A percentile compares a stretch with the other conserved stretches of the same genome.
Evolutionary conservation across 169 alveolate species (phyloP).

Genomic region (Miamiensis avidus): DNA sequence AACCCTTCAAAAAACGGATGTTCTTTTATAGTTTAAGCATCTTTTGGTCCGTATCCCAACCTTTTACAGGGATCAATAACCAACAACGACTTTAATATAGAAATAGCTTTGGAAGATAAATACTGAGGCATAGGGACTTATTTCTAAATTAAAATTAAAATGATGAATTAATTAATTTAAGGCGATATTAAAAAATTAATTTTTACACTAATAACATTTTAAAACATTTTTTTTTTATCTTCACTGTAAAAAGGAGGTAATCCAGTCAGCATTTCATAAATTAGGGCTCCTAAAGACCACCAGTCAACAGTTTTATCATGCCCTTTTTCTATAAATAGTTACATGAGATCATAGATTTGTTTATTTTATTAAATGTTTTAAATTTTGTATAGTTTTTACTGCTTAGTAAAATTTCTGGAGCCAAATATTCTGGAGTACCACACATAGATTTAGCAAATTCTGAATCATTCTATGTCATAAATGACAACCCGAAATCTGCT

Average conservation of each 20-base stretch:
- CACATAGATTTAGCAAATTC: constrained; percentile 54
- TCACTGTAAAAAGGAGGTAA: constrained; percentile 54
- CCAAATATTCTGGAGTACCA: constrained; percentile 67
- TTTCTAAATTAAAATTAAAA: background rate
- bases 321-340: constrained; percentile 38
- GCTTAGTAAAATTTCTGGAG: constrained; percentile 61
- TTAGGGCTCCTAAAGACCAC: constrained; percentile 59
- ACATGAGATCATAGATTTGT: background rate
- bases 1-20: background rate
- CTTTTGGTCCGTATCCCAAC: background rate
- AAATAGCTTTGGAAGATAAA: background rate
- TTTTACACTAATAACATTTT: constrained; percentile 31
- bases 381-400: constrained; percentile 34
- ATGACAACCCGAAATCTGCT: constrained; percentile 56
- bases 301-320: constrained; percentile 59
- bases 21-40: background rate
- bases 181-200: too few relatives aligned
- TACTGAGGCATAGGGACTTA: background rate
- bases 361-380: constrained; percentile 11
- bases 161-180: too few relatives aligned
- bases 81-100: background rate
- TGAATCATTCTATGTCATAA: constrained; percentile 37
- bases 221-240: constrained; percentile 41
- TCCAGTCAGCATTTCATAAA: constrained; percentile 60
- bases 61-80: background rate